Evolutionary conservation across 805 yeast species (phyloP).

Genomic region (Teunomyces atbi): DNA sequence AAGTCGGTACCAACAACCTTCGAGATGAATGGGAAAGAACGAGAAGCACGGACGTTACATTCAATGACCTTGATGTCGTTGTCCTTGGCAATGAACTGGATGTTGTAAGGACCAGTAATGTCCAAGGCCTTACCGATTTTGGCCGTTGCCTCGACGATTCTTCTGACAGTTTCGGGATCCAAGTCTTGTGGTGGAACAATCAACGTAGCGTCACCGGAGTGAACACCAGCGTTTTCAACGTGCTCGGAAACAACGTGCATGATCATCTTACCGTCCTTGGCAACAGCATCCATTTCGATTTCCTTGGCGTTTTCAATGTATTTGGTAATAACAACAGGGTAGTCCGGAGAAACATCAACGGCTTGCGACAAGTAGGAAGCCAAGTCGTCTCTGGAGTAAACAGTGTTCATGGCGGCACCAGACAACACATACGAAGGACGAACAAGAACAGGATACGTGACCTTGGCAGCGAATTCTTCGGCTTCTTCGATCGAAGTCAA

Average conservation of each 20-base stretch:
- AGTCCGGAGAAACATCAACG: constrained; percentile 95
- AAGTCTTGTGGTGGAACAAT: constrained; percentile 96
- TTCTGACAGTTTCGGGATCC: constrained; percentile 82
- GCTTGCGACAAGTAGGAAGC: constrained; percentile 89
- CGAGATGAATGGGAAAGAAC: constrained; percentile 98
- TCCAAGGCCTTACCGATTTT: constrained; percentile 93
- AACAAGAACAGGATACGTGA: constrained; percentile 90
- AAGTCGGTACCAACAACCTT: constrained; percentile 95
- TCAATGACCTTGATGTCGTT: constrained; percentile 96
- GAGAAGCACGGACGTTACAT: constrained; percentile 98
- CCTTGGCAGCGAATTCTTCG: constrained; percentile 85
- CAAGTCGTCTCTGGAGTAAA: constrained; percentile 83
- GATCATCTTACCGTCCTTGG: constrained; percentile 87
- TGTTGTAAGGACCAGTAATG: constrained; percentile 96
- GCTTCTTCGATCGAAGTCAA: constrained; percentile 91
- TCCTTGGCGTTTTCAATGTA: constrained; percentile 96
- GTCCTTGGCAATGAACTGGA: constrained; percentile 94
- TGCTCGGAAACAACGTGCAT: constrained; percentile 99
- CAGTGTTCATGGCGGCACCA: constrained; percentile 99
- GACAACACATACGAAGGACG: constrained; percentile 97
- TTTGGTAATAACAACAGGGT: constrained; percentile 96
- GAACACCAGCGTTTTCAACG: constrained; percentile 99
- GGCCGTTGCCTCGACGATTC: constrained; percentile 94
- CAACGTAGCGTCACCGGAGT: constrained; percentile 97
- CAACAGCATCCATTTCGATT: constrained; percentile 98